Base-by-base conservation (phyloP, 306 rosid genomes). In the Ormosia emarginata region DNA sequence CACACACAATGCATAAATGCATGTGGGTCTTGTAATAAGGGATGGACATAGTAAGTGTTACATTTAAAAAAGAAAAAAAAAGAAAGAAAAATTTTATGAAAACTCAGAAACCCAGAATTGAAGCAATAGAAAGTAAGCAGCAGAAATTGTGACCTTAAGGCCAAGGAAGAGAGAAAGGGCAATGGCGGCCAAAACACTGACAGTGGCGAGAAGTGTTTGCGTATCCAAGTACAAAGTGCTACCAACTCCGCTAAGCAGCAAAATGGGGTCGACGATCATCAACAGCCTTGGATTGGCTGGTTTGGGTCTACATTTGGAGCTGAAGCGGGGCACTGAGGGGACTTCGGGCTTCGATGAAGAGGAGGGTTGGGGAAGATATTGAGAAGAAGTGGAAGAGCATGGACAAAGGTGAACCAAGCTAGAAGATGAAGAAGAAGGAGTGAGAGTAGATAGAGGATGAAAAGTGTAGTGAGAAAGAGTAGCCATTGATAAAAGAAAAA, bases 81-180 rank as follows among this genome's bases (percentile, higher is more conserved):
- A 50, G 18, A 29, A 53, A 69, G 8, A 0, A 47, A 0, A 2
- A 18, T 70, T 70, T 52, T 29, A 41, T 32, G 33, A 37, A 61
- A 82, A 70, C 14, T 32, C 55, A 50, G 62, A 10, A 59, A 64
- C 75, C 10, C 24, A 77, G 44, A 78, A 82, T 14, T 3, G 37
- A 66, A 79, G 18, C 18, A 24, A 74, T 8, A 10, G n/a, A 50
- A 65, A 75, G 2, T 17, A 32, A 8, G 34, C 4, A 36, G 8
- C 53, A 68, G 17, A 77, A 39, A 3, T 4, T 0, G 71, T 44
- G 50, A 95, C 98, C 98, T 93, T 95, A 9, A 95, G 84, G 73
- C 98, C 98, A 55, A 95, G 99, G 82, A 89, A 87, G 61, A 95
- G 94, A 56, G 99, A 93, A 66, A 95, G 97, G 62, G 94, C 90